Base-by-base conservation (phyloP, 106 monocot genomes). In the Apostasia ramifera region DNA sequence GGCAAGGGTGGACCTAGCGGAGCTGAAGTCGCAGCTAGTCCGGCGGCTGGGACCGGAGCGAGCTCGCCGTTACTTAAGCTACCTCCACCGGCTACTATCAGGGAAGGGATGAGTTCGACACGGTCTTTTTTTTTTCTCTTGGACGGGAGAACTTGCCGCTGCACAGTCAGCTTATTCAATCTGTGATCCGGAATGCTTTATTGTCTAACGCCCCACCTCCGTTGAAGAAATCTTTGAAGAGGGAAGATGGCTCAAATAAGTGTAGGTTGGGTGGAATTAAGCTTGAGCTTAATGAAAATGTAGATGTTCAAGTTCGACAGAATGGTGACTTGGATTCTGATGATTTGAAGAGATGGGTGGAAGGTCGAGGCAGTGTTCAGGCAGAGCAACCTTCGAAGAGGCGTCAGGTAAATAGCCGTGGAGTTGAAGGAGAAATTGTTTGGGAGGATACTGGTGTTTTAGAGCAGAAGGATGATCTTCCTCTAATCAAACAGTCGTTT, bases 81-180 rank as follows among this genome's bases (percentile, higher is more conserved):
- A 59, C 57, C 57, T 86, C 69, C 76, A 71, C 54, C 53, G 79
- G 54, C 76, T 82, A 40, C 70, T 86, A 41, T 67, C 81, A 8
- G 48, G 79, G 79, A 66, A 86, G 82, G 63, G 2, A 60, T 37
- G 86, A 82, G 8, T 86, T 86, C 51, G 73, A 82, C 76, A 82
- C 82, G 70, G 73, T 81, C 9, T 86, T 81, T 54, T 14, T 79
- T 42, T 69, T 72, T 7, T 76, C 76, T 0, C 78, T 86, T 52
- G 86, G 86, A 0, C 76, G 37, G 0, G 86, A 86, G 69, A 86
- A 86, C 40, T 47, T 86, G 41, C 56, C 73, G 15, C 48, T 86
- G 42, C 86, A 86, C 76, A 86, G 82, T 50, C 81, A 82, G 60
- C 75, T 89, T n/a, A 80, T 89, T 9, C 74, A 68, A 2, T 68